Base-by-base conservation (phyloP, 768 basidiomycete species). In the Psilocybe azurescens region DNA sequence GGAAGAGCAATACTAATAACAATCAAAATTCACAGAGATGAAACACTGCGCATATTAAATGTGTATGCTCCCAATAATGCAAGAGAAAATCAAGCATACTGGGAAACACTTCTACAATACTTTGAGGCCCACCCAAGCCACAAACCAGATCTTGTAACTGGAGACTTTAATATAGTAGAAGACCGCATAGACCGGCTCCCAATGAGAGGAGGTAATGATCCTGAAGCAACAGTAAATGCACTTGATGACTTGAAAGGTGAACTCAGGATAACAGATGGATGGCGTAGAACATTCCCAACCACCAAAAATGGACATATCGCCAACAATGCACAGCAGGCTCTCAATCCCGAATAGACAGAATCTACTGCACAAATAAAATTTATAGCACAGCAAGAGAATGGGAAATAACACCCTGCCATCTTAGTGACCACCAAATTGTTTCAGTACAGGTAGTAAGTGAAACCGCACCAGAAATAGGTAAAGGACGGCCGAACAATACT, bases 111-210 rank as follows among this genome's bases (percentile, higher is more conserved):
- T 0, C 3, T 28, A 30, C 28, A 56, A 14, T 13, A 59, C 9
- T 49, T n/a, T 8, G 30, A 18, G 11, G 4, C 13, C 1, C 10
- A 47, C 10, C 28, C 16, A 38, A 10, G 16, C 5, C 59, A 56
- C 6, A 65, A 56, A 55, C 75, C 73, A 2, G 73, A 81, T 30
- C 8, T 79, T 0, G 62, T 84, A 56, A 24, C 74, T 0, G 80
- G 81, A 0, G 80, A 85, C 61, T 78, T 77, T 46, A 83, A 85
- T 61, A 44, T 83, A 1, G 74, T 76, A 0, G 79, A 83, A 57
- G 75, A 79, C 1, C 16, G 60, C 0, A 58, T 81, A 0, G 81
- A 83, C 56, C 9, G 77, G 0, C 52, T 78, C 0, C 81, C 80
- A 5, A 36, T 53, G 28, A 53, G 52, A 3, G 36, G 57, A 0